Base-by-base conservation (phyloP, 2,329 filamentous ascomycete genomes). In the Lachnellula arida region DNA sequence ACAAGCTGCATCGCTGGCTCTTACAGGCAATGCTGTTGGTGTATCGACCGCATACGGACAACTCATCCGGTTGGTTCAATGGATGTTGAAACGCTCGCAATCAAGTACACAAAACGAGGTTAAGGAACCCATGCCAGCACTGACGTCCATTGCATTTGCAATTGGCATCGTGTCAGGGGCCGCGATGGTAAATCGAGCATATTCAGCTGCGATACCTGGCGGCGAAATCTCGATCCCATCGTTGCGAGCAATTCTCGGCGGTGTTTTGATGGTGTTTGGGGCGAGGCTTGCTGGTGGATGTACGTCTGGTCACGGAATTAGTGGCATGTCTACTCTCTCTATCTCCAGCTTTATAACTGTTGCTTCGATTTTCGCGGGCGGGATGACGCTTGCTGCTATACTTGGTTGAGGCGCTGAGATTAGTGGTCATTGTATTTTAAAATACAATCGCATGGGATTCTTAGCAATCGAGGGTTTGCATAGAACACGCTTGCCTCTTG, bases 271-370 rank as follows among this genome's bases (percentile, higher is more conserved):
- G 72, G 76, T 78, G 0, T 66, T 88, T 8, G 86, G 86, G 1
- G 76, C 83, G 1, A 77, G 84, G 49, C 65, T 87, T 53, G 85
- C 81, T 0, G 84, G 84, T 1, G 86, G 86, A 0, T 89, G 86
- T 60, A 86, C 85, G 0, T 85, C 82, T 5, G 85, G 86, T 0
- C 86, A 89, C 67, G 86, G 86, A 0, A 83, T 89, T 60, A 86
- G 81, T 56, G 86, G 86, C 0, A 77, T 88, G 65, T 80, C 81
- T n/a, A 72, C 84, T 57, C 72, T 88, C 50, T 84, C 80, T 0
- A 71, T 80, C 4, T 80, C 84, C 9, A 88, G 85, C 64, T 75
- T 87, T 54, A 68, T 88, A 12, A 85, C 82, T 0, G 81, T 87
- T 23, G 77, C 70, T 2, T 72, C 77, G 5, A 78, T 83, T 62